Evolutionary conservation across 1,139 yeast species (phyloP).

Genomic region (Yamadazyma kanchanaburiensis): DNA sequence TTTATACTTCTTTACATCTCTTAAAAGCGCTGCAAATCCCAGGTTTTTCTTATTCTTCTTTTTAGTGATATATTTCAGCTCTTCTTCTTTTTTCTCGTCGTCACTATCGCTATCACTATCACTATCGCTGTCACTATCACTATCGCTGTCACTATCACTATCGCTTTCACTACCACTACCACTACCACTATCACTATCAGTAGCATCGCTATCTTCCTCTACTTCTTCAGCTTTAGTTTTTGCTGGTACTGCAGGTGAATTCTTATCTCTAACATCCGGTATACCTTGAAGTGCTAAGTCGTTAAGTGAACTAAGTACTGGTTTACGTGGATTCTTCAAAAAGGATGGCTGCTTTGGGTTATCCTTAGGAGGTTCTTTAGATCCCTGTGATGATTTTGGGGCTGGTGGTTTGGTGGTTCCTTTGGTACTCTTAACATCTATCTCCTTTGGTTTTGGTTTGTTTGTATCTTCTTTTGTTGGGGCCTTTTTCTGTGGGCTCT

Average conservation of each 20-base stretch:
- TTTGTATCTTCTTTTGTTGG: background rate
- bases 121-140: slow-evolving; percentile 8
- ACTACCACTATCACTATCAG: slow-evolving; percentile 1
- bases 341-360: slow-evolving; percentile 2
- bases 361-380: too few relatives aligned
- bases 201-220: background rate
- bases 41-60: slow-evolving; percentile 25
- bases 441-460: background rate
- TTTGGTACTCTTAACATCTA: too few relatives aligned
- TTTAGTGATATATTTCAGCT: slow-evolving; percentile 10
- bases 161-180: slow-evolving; percentile 4
- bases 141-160: slow-evolving; percentile 8
- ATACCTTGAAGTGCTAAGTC: slow-evolving; percentile 58
- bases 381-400: too few relatives aligned
- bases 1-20: slow-evolving; percentile 32
- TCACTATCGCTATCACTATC: slow-evolving; percentile 18
- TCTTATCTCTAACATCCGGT: slow-evolving; percentile 57
- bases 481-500: background rate
- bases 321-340: slow-evolving; percentile 15
- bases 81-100: slow-evolving; percentile 11
- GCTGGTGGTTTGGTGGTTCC: background rate
- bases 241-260: slow-evolving; percentile 11
- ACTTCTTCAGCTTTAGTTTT: slow-evolving; percentile 3
- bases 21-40: slow-evolving; percentile 53
- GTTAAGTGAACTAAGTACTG: slow-evolving; percentile 48